phyloP scores from a whole-genome alignment of 2,329 filamentous ascomycete genomes.

The Claviceps sp. region DNA sequence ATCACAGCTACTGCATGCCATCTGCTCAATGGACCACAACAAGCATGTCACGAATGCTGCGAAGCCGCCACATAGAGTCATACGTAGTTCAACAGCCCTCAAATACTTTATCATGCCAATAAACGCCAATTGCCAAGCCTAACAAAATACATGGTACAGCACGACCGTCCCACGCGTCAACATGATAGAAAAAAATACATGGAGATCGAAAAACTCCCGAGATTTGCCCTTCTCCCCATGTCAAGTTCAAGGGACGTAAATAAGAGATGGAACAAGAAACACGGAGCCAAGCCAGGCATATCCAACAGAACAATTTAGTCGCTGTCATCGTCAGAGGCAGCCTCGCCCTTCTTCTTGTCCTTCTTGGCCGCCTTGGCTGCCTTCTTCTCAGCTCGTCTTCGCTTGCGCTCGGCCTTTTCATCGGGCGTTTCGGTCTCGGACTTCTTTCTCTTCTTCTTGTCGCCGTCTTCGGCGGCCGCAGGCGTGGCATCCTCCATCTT shows the following conservation, averaged over 20 bases:
- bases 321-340: conserved; percentile 32
- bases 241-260: background rate
- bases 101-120: conserved; percentile 9
- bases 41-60: no score
- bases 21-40: no score
- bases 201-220: conserved; percentile 4
- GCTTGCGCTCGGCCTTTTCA: conserved; percentile 49
- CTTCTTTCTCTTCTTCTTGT: conserved; percentile 63
- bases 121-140: conserved; percentile 12
- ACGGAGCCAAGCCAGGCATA: no score
- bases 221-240: background rate
- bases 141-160: conserved; percentile 10
- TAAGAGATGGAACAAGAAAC: no score
- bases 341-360: conserved; percentile 41
- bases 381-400: conserved; percentile 47
- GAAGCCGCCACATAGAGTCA: no score
- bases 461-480: conserved; percentile 34
- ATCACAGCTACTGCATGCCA: no score
- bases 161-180: conserved; percentile 9
- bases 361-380: conserved; percentile 44
- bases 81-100: background rate
- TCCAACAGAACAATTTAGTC: conserved; percentile 4
- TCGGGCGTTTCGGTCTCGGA: conserved; percentile 64
- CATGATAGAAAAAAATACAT: background rate
- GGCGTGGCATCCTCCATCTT: conserved; percentile 22